phyloP scores from a whole-genome alignment of 148 eudicot species.

The Vaccinium darrowii region DNA sequence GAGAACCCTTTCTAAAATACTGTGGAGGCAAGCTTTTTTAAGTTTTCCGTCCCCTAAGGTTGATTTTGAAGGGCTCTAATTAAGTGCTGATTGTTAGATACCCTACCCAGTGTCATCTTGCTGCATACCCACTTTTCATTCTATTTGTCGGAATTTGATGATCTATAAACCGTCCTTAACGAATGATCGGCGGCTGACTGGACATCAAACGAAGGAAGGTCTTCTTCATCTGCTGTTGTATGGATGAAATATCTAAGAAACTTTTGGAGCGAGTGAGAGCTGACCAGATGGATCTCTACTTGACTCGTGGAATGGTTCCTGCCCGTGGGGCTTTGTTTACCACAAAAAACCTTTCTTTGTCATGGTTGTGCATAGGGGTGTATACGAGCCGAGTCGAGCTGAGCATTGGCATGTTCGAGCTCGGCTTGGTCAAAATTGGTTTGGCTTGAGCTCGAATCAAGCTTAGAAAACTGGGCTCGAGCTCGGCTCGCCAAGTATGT shows the following conservation, averaged over 20 bases:
- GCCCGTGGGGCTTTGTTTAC: too few species aligned
- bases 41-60: background rate
- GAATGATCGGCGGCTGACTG: too few species aligned
- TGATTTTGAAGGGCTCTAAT: background rate
- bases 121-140: background rate
- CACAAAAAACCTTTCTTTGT: too few species aligned
- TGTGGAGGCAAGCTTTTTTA: background rate
- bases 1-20: background rate
- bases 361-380: background rate
- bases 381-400: too few species aligned
- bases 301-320: background rate
- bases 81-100: background rate
- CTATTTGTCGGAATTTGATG: too few species aligned
- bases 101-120: background rate
- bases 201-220: background rate
- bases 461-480: too few species aligned
- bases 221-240: background rate
- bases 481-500: too few species aligned
- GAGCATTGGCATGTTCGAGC: too few species aligned
- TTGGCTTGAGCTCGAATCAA: too few species aligned
- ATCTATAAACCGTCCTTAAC: too few species aligned
- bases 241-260: background rate
- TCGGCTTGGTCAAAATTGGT: slow-evolving; percentile 3
- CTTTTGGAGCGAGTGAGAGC: background rate
- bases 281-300: background rate